phyloP scores from a whole-genome alignment of 2,329 filamentous ascomycete genomes.

The Hymenoscyphus infarciens region DNA sequence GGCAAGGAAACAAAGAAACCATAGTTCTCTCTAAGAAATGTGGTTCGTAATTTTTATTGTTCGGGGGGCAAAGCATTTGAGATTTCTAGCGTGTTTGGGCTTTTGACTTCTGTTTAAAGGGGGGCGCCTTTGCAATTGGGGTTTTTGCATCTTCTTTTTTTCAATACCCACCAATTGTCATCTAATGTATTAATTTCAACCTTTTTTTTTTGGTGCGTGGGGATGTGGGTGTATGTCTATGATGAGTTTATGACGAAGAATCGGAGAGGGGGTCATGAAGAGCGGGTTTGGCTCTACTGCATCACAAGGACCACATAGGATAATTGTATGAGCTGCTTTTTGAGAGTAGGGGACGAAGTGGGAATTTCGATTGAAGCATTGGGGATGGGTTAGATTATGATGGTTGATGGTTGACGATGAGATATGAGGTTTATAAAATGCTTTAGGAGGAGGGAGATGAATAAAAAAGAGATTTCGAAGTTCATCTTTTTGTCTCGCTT shows the following conservation, averaged over 20 bases:
- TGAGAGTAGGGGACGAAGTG: too few species aligned
- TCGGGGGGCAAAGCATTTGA: conserved; percentile 3
- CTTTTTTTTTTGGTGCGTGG: conserved; percentile 7
- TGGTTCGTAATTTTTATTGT: conserved; percentile 9
- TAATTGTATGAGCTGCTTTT: conserved; percentile 11
- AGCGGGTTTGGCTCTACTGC: background rate
- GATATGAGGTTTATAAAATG: too few species aligned
- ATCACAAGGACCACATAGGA: conserved; percentile 5
- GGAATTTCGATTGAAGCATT: too few species aligned
- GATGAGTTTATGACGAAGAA: conserved; percentile 21
- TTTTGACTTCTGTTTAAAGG: conserved; percentile 2
- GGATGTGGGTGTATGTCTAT: conserved; percentile 21
- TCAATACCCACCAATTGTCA: conserved; percentile 24
- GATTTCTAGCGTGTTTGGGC: conserved; percentile 17
- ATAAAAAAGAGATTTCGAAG: too few species aligned
- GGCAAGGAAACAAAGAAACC: conserved; percentile 11
- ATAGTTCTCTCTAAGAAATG: conserved; percentile 5
- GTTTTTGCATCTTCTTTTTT: conserved; percentile 16
- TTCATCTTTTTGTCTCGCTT: too few species aligned
- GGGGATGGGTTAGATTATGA: too few species aligned
- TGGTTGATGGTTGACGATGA: too few species aligned
- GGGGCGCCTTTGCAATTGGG: conserved; percentile 11
- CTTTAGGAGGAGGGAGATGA: too few species aligned
- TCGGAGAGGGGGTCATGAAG: background rate
- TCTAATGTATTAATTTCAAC: conserved; percentile 14